Percentiles rank a stretch among this genome's conserved stretches.
phyloP scores from a whole-genome alignment of 2,329 filamentous ascomycete species.

The Hypoxylon sp. region DNA sequence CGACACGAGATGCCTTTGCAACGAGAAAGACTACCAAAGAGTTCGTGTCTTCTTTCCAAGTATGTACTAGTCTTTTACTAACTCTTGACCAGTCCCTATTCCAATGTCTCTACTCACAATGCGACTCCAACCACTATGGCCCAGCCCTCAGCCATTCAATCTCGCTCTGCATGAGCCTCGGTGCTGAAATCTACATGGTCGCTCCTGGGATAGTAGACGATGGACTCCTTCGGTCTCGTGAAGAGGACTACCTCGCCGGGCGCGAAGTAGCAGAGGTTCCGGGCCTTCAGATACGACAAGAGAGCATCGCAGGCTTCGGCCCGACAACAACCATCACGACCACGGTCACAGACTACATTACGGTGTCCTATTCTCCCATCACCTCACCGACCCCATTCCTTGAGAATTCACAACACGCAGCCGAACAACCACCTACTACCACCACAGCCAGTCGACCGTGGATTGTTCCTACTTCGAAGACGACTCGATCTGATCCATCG shows the following conservation, averaged over 20 bases:
- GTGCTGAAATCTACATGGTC: constrained; percentile 46
- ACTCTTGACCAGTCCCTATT: constrained; percentile 40
- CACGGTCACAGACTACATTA: constrained; percentile 35
- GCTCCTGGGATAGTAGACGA: constrained; percentile 35
- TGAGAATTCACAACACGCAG: constrained; percentile 14
- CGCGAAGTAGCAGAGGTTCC: constrained; percentile 42
- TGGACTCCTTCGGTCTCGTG: constrained; percentile 42
- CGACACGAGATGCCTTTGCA: constrained; percentile 45
- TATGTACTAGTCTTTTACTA: not conserved
- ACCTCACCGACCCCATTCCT: constrained; percentile 30
- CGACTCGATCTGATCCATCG: constrained; percentile 28
- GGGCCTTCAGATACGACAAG: constrained; percentile 42
- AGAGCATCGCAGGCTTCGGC: constrained; percentile 35
- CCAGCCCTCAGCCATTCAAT: constrained; percentile 44
- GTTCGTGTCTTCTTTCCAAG: constrained; percentile 19
- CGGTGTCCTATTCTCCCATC: constrained; percentile 24
- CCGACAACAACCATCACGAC: constrained; percentile 35
- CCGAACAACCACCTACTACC: constrained; percentile 3
- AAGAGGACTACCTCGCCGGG: constrained; percentile 45
- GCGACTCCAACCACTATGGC: constrained; percentile 44
- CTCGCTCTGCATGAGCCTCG: constrained; percentile 41
- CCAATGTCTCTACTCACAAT: constrained; percentile 47
- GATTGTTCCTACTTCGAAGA: constrained; percentile 37
- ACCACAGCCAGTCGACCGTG: constrained; percentile 39
- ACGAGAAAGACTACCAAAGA: constrained; percentile 44